phyloP scores from a whole-genome alignment of 139 green algal species.

The Pseudopediastrum boryanum region DNA sequence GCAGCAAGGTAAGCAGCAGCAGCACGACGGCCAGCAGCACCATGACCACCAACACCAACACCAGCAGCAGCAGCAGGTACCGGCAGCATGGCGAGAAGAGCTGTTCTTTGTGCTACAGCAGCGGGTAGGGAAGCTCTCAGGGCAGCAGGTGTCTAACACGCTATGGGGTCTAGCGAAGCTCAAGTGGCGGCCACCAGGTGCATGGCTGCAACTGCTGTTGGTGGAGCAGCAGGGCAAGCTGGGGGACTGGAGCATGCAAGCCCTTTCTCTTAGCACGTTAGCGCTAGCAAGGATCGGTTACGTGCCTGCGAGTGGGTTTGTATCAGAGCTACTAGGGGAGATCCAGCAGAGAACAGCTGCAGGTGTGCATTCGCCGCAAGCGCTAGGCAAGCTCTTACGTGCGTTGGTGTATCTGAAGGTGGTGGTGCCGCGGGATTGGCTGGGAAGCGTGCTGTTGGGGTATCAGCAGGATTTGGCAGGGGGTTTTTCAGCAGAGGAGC shows the following conservation, averaged over 20 bases:
- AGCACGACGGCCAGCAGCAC: background rate
- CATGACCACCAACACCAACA: background rate
- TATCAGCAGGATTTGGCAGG: too few relatives aligned
- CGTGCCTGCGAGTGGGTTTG: background rate
- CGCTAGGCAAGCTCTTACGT: too few relatives aligned
- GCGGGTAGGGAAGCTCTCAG: background rate
- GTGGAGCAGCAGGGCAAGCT: background rate
- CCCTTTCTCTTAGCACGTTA: constrained; percentile 4
- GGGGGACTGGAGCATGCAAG: background rate
- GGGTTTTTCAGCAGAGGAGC: too few relatives aligned
- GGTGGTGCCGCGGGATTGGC: too few relatives aligned
- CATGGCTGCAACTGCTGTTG: constrained; percentile 6
- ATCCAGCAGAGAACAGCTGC: constrained; percentile 3
- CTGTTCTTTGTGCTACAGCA: background rate
- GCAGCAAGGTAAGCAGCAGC: background rate
- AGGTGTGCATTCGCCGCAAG: constrained; percentile 19
- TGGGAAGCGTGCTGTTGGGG: background rate
- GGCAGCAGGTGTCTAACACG: constrained; percentile 12
- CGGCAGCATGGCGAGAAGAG: background rate
- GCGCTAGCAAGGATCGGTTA: constrained; percentile 4
- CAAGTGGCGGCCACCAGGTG: background rate
- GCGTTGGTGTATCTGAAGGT: too few relatives aligned
- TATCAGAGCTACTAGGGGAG: constrained; percentile 14
- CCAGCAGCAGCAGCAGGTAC: background rate
- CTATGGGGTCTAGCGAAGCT: background rate